Base-by-base conservation (phyloP, 2,329 filamentous ascomycete species). In the Cladosporium oxysporum region DNA sequence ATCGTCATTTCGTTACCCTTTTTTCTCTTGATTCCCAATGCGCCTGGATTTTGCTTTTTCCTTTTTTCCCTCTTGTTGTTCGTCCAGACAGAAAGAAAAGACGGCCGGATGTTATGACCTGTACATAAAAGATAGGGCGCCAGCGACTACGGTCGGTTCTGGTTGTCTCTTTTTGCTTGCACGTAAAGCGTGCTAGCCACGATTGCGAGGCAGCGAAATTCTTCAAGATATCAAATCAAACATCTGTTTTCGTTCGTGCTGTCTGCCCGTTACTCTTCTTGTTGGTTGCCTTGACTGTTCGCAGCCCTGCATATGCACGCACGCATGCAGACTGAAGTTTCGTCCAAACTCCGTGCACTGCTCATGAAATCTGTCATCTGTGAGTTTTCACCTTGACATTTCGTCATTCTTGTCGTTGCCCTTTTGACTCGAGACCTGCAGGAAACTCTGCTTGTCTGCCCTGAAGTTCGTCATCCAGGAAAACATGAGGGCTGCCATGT, bases 41-140 rank as follows among this genome's bases (percentile, higher is more conserved):
- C 57, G 35, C 33, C 57, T 59, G 33, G 57, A 59, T 59, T 47
- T 26, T 35, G n/a, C 28, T 58, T 21, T 12, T 21, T 14, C 18
- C 29, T 6, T 26, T 29, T 57, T 57, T 35, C 28, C 52, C n/a
- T 21, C 8, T 16, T 29, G 28, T 33, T 57, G 23, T 26, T 26
- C 18, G 16, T 35, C n/a, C 26, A 18, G 14, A 31, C 33, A 35
- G 33, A 58, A 58, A 58, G 23, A 31, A 11, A 59, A 59, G 33
- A 59, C 37, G 57, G 57, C 57, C 57, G 37, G 57, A 59, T 59
- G 57, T 55, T 33, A 55, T 55, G 52, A 55, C 52, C 52, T 59
- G 57, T 59, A 59, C 57, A 59, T 47, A 59, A 59, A 29, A 26
- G 37, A 35, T n/a, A 58, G 12, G 23, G n/a, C 31, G n/a, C 12